Conservation (phyloP, 148 eudicot species). For the Tetragonia tetragonoides region DNA sequence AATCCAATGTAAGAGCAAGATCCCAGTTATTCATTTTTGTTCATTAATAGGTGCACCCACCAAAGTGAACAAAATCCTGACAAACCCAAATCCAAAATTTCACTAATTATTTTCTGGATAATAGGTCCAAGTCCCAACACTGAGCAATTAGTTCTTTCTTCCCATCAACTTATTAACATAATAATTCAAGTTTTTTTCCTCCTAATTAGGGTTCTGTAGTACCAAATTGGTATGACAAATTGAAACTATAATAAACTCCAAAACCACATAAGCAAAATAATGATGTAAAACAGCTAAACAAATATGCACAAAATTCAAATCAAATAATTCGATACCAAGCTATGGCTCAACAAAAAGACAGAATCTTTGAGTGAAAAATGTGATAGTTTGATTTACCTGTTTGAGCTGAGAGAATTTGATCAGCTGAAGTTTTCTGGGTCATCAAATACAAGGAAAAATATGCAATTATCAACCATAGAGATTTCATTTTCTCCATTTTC, state of each 20-base stretch:
- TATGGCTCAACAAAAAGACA: slow-evolving; percentile 8
- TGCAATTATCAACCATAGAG: slow-evolving; percentile 6
- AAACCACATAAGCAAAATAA: background rate
- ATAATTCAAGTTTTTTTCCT: background rate
- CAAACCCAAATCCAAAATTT: no score
- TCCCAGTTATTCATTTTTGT: no score
- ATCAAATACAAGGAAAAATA: slow-evolving; percentile 25
- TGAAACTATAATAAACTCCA: background rate
- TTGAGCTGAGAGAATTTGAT: slow-evolving; percentile 56
- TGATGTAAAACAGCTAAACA: background rate
- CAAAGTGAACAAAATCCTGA: background rate
- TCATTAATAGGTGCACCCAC: background rate
- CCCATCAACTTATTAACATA: background rate
- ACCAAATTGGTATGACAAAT: background rate
- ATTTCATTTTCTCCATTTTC: slow-evolving; percentile 29
- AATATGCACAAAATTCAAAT: background rate
- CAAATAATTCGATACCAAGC: background rate
- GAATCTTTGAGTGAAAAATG: background rate
- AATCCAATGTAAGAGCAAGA: background rate
- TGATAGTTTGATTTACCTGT: slow-evolving; percentile 37
- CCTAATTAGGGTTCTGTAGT: background rate
- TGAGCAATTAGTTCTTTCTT: background rate
- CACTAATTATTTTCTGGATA: background rate
- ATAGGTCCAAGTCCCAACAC: background rate
- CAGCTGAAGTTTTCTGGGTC: slow-evolving; percentile 36